phyloP scores from a whole-genome alignment of 2,329 filamentous ascomycete genomes.

The Madurella fahalii region DNA sequence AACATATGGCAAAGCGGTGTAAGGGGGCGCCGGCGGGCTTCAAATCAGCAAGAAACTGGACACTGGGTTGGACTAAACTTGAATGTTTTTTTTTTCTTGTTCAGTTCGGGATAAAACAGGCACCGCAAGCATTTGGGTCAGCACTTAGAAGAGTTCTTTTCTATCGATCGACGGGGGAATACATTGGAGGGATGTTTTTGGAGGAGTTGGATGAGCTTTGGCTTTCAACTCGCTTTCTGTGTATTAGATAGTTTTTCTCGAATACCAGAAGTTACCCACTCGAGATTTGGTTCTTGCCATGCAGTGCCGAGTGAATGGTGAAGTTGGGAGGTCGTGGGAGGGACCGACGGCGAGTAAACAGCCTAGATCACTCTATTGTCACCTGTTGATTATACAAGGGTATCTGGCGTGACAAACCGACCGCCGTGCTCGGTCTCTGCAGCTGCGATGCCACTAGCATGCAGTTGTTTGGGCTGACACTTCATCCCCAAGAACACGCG shows the following conservation, averaged over 20 bases:
- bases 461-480: no score
- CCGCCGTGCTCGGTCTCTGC: no score
- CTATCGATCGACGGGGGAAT: conserved; percentile 16
- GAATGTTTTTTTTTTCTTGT: conserved; percentile 24
- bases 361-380: background rate
- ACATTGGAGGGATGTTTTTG: background rate
- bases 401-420: no score
- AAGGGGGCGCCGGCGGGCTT: conserved; percentile 9
- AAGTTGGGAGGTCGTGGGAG: background rate
- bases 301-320: background rate
- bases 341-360: background rate
- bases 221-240: conserved; percentile 59
- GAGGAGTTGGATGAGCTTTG: conserved; percentile 26
- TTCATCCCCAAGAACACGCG: no score
- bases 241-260: conserved; percentile 51
- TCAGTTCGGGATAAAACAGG: conserved; percentile 2
- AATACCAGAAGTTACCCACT: conserved; percentile 68
- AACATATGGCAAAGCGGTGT: conserved; percentile 15
- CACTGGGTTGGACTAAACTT: conserved; percentile 23
- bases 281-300: conserved; percentile 29
- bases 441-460: no score
- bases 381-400: no score
- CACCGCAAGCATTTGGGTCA: conserved; percentile 10
- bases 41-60: conserved; percentile 22
- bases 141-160: conserved; percentile 16